These are phyloP conservation scores for Colletotrichum godetiae DNA, from an alignment of 2,329 filamentous ascomycete species.

Conservation along the genomic window DNA sequence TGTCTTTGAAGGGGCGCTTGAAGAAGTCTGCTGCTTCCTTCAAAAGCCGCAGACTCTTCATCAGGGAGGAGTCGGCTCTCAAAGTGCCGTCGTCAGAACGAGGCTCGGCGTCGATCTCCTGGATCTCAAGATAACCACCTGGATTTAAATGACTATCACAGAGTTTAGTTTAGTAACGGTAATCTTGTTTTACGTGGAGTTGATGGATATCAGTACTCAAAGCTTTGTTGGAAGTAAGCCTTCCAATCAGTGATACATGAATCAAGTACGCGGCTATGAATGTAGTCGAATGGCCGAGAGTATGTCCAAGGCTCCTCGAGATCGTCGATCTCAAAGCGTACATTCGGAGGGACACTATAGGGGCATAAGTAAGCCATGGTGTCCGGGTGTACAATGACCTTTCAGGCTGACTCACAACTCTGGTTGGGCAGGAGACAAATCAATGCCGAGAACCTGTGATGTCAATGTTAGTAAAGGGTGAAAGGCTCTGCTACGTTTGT, in stretches of 20 bases:
- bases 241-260: conserved; percentile 47
- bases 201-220: conserved; percentile 34
- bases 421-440: conserved; percentile 54
- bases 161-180: too few species aligned
- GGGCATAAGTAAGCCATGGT: too few species aligned
- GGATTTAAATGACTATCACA: conserved; percentile 46
- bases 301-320: conserved; percentile 52
- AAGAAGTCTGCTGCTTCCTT: not conserved
- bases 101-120: conserved; percentile 53
- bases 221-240: conserved; percentile 48
- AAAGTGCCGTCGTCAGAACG: conserved; percentile 55
- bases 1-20: not conserved
- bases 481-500: not conserved
- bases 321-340: conserved; percentile 58
- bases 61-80: conserved; percentile 40
- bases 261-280: conserved; percentile 50
- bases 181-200: too few species aligned
- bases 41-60: conserved; percentile 34
- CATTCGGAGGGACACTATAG: conserved; percentile 57
- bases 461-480: not conserved
- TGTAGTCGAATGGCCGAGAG: conserved; percentile 50
- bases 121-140: conserved; percentile 55
- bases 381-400: too few species aligned
- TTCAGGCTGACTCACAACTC: conserved; percentile 39
- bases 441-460: conserved; percentile 48